Conservation (phyloP, 805 yeast genomes). For the Zygosaccharomyces gambellarensis region DNA sequence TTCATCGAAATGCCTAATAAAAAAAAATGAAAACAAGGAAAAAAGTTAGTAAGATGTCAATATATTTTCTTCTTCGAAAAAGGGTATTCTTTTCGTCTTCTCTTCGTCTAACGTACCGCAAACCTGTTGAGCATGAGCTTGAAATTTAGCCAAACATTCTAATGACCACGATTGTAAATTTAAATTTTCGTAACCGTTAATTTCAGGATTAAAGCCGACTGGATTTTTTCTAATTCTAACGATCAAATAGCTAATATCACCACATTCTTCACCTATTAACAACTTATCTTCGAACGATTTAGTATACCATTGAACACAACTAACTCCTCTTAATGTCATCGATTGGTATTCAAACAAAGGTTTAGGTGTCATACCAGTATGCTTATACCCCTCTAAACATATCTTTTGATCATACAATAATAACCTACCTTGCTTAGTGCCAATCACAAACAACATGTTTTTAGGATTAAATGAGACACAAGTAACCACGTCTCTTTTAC, state of each 20-base stretch:
- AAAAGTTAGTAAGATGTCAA: background rate
- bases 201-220: background rate
- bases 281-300: constrained; percentile 30
- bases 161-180: constrained; percentile 8
- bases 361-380: constrained; percentile 3
- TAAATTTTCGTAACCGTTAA: background rate
- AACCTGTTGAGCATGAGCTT: constrained; percentile 53
- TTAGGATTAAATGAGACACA: constrained; percentile 52
- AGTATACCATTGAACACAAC: constrained; percentile 57
- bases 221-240: constrained; percentile 12
- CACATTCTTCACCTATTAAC: constrained; percentile 62
- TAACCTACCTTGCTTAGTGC: constrained; percentile 54
- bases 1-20: constrained; percentile 57
- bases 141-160: constrained; percentile 32
- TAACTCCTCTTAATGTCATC: constrained; percentile 41
- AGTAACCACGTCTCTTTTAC: constrained; percentile 42
- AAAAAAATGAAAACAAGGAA: background rate
- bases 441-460: constrained; percentile 46
- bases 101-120: constrained; percentile 41
- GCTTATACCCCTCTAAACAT: constrained; percentile 12
- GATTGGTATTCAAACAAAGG: constrained; percentile 23
- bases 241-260: constrained; percentile 48
- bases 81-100: background rate
- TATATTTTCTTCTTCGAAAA: background rate
- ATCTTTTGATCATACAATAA: constrained; percentile 41